A percentile compares a stretch with the other conserved stretches of the same genome.
These are phyloP conservation scores for Fusarium verrucosum DNA, from an alignment of 2,329 filamentous ascomycete species.

Conservation along the genomic window DNA sequence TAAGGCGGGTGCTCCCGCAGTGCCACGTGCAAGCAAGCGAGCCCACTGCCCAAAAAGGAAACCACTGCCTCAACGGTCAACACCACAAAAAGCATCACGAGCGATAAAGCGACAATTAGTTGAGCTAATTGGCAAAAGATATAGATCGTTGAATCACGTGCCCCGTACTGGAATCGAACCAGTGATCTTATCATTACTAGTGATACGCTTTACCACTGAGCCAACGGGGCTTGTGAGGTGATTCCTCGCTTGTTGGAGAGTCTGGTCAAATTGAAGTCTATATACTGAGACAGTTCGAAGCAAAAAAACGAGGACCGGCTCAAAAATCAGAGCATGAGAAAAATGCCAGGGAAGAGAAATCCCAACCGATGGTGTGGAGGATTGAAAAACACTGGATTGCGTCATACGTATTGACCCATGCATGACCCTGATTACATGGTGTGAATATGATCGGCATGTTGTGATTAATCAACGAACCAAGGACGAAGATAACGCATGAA, in stretches of 20 bases:
- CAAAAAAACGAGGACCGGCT: neutral
- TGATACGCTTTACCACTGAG: slow-evolving; percentile 43
- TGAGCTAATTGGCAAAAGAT: neutral
- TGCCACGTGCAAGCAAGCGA: neutral
- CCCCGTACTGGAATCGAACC: slow-evolving; percentile 40
- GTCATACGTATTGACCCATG: neutral
- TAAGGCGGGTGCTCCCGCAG: neutral
- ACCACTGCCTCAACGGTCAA: neutral
- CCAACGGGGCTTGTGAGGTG: slow-evolving; percentile 38
- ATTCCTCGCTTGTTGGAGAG: slow-evolving; percentile 1
- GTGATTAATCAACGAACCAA: neutral
- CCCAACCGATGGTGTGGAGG: neutral
- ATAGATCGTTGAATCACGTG: neutral
- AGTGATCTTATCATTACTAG: slow-evolving; percentile 42
- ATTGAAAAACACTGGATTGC: neutral
- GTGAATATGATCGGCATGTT: neutral
- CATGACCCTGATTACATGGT: neutral
- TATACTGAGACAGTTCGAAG: neutral
- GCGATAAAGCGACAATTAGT: neutral
- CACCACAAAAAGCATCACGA: neutral
- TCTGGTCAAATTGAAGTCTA: rapidly evolving
- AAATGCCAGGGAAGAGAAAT: neutral
- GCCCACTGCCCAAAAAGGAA: neutral
- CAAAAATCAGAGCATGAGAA: neutral
- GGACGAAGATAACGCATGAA: neutral